Conservation (phyloP, 805 yeast genomes). For the Saccharomycopsis fodiens region DNA sequence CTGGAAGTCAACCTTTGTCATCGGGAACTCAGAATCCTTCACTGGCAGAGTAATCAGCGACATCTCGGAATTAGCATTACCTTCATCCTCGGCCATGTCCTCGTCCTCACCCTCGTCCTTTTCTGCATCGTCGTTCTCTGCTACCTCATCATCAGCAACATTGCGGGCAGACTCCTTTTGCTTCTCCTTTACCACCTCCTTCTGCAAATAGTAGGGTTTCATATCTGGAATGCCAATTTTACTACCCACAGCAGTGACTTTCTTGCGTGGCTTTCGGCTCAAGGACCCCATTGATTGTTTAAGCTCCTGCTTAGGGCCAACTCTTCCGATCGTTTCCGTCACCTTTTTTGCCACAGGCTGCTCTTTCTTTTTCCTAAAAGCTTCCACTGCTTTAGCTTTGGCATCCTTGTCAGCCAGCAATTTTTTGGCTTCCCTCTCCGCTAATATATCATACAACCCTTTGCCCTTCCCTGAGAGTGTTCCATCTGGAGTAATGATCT, state of each 20-base stretch:
- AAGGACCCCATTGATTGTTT: background rate
- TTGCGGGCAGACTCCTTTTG: constrained; percentile 17
- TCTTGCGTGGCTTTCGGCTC: background rate
- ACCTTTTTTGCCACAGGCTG: background rate
- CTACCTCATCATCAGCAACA: constrained; percentile 21
- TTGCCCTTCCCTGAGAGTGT: too few relatives aligned
- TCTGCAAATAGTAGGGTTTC: background rate
- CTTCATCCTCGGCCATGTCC: background rate
- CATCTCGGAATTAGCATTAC: background rate
- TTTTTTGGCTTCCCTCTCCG: constrained; percentile 3
- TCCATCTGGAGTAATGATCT: too few relatives aligned
- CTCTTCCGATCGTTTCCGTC: background rate
- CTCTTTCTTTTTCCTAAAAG: background rate
- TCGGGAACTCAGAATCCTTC: constrained; percentile 14
- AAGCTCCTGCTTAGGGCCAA: background rate
- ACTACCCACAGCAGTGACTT: background rate
- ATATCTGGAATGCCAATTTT: background rate
- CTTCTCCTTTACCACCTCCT: background rate
- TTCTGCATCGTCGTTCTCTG: constrained; percentile 9
- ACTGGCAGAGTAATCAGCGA: constrained; percentile 19
- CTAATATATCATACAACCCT: constrained; percentile 18
- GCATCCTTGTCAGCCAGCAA: background rate
- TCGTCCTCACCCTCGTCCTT: background rate
- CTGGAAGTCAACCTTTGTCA: constrained; percentile 27
- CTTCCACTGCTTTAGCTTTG: constrained; percentile 1